These are phyloP conservation scores for Byssochlamys sp. DNA, from an alignment of 2,329 filamentous ascomycete genomes.

Conservation along the genomic window DNA sequence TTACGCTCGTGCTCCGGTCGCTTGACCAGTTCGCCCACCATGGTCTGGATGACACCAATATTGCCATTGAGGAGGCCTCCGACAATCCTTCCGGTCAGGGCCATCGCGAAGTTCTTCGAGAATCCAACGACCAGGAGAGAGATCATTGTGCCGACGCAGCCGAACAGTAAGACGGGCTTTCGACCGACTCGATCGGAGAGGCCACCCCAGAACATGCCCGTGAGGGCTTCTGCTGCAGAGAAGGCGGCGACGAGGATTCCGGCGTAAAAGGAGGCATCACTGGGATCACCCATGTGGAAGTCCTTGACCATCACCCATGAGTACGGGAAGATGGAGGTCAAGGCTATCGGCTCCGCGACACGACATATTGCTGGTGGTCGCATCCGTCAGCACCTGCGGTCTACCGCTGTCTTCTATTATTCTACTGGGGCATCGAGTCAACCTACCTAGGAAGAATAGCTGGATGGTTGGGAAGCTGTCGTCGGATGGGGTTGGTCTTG, in stretches of 20 bases:
- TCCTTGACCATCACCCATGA: slow-evolving; percentile 54
- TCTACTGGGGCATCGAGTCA: neutral
- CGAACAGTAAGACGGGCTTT: slow-evolving; percentile 74
- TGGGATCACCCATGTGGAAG: slow-evolving; percentile 14
- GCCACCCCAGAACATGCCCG: slow-evolving; percentile 79
- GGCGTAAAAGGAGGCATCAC: slow-evolving; percentile 77
- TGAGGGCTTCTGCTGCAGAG: slow-evolving; percentile 69
- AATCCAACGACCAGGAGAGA: slow-evolving; percentile 78
- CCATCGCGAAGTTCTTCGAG: slow-evolving; percentile 73
- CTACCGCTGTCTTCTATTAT: neutral
- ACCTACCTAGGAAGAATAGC: slow-evolving; percentile 72
- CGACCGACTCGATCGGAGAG: slow-evolving; percentile 73
- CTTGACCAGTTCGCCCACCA: slow-evolving; percentile 79
- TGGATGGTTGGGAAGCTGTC: slow-evolving; percentile 73
- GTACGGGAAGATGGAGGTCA: slow-evolving; percentile 90
- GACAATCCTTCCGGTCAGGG: slow-evolving; percentile 62
- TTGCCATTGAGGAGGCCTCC: slow-evolving; percentile 85
- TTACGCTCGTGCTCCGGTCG: slow-evolving; percentile 77
- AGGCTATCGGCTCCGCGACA: slow-evolving; percentile 80
- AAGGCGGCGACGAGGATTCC: slow-evolving; percentile 81
- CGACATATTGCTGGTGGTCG: slow-evolving; percentile 66
- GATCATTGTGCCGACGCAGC: slow-evolving; percentile 70
- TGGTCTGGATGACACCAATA: slow-evolving; percentile 81
- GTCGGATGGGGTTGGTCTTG: slow-evolving; percentile 51
- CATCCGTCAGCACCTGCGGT: neutral